phyloP scores from a whole-genome alignment of 2,329 filamentous ascomycete species.

The Aspergillus sp. region DNA sequence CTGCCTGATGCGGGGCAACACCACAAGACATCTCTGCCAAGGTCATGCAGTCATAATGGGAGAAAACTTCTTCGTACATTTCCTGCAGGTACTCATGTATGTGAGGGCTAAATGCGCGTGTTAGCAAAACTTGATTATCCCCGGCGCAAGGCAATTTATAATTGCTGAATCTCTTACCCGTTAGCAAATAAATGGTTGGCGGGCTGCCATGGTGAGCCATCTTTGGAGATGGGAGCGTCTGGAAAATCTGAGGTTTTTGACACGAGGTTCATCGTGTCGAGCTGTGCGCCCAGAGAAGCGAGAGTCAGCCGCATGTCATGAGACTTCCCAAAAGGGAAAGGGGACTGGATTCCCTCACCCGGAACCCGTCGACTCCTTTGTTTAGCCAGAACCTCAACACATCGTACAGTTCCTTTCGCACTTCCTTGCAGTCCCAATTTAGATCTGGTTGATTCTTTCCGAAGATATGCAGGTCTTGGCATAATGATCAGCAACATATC shows the following conservation, averaged over 20 bases:
- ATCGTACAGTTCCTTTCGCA: slow-evolving; percentile 61
- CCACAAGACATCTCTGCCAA: slow-evolving; percentile 38
- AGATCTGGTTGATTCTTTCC: slow-evolving; percentile 53
- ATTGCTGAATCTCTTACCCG: slow-evolving; percentile 32
- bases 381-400: slow-evolving; percentile 72
- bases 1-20: slow-evolving; percentile 26
- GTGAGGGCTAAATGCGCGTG: slow-evolving; percentile 19
- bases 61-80: slow-evolving; percentile 29
- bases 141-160: too few relatives aligned
- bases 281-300: neutral
- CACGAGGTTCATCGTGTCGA: slow-evolving; percentile 63
- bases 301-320: neutral
- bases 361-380: slow-evolving; percentile 64
- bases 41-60: slow-evolving; percentile 34
- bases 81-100: slow-evolving; percentile 36
- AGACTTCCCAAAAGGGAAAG: neutral
- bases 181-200: slow-evolving; percentile 59
- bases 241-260: slow-evolving; percentile 54
- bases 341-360: slow-evolving; percentile 36
- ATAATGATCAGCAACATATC: neutral
- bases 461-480: slow-evolving; percentile 11
- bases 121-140: too few relatives aligned
- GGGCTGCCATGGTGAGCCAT: slow-evolving; percentile 43
- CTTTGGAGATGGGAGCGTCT: slow-evolving; percentile 42
- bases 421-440: slow-evolving; percentile 68